Percentiles rank a stretch among this genome's conserved stretches.
phyloP scores from a whole-genome alignment of 345 rosid genomes.

The Punica granatum region DNA sequence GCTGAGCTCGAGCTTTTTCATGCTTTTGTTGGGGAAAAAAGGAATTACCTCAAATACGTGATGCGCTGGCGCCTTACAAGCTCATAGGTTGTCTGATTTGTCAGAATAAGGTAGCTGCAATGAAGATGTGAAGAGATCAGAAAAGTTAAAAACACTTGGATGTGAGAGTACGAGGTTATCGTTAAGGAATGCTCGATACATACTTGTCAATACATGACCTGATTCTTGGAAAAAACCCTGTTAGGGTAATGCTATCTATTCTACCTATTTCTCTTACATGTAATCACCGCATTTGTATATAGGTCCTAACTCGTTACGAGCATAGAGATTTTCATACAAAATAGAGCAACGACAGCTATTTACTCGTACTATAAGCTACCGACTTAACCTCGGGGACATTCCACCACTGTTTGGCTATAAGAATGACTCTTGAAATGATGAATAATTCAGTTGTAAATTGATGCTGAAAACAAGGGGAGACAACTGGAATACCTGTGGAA shows the following conservation, averaged over 20 bases:
- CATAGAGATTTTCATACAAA: no score
- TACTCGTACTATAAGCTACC: no score
- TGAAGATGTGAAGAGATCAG: slow-evolving; percentile 13
- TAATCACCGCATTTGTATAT: background rate
- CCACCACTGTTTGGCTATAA: no score
- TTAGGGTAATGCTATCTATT: background rate
- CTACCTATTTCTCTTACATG: background rate
- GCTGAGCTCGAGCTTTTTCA: no score
- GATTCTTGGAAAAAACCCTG: no score
- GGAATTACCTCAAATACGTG: slow-evolving; percentile 26
- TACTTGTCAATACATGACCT: no score
- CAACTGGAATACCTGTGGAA: slow-evolving; percentile 63
- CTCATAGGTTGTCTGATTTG: slow-evolving; percentile 93
- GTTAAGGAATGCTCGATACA: no score
- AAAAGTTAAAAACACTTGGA: background rate
- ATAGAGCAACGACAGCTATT: no score
- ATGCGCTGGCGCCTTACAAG: slow-evolving; percentile 90
- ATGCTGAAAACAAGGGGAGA: background rate
- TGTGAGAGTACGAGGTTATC: background rate
- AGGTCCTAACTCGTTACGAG: background rate
- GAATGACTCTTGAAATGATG: no score
- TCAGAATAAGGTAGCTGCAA: slow-evolving; percentile 85
- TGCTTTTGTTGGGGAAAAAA: no score
- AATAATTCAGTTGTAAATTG: background rate
- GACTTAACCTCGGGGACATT: no score